phyloP scores from a whole-genome alignment of 1,139 yeast genomes.

The Meyerozyma sp. region DNA sequence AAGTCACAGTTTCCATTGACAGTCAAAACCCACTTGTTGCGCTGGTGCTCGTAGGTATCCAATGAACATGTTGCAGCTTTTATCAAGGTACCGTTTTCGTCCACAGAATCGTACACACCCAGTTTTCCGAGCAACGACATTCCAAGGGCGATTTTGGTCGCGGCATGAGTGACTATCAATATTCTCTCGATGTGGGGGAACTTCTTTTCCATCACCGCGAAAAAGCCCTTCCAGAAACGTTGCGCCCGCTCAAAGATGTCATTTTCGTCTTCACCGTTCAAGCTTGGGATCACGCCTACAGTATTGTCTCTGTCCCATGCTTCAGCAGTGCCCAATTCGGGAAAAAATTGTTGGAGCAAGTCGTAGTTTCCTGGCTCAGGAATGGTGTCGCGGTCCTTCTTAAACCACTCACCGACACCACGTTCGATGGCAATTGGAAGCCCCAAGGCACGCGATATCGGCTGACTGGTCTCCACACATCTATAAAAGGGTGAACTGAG shows the following conservation, averaged over 20 bases:
- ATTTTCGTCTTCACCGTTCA: slow-evolving; percentile 59
- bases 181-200: slow-evolving; percentile 53
- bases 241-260: slow-evolving; percentile 55
- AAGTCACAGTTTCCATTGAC: slow-evolving; percentile 69
- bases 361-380: slow-evolving; percentile 57
- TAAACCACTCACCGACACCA: slow-evolving; percentile 73
- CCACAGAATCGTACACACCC: slow-evolving; percentile 47
- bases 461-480: slow-evolving; percentile 77
- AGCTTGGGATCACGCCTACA: slow-evolving; percentile 45
- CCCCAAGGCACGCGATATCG: slow-evolving; percentile 53
- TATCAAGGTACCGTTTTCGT: slow-evolving; percentile 42
- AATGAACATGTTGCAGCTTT: slow-evolving; percentile 44
- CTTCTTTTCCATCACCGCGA: slow-evolving; percentile 45
- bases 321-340: slow-evolving; percentile 32
- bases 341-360: slow-evolving; percentile 45
- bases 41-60: slow-evolving; percentile 27
- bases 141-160: slow-evolving; percentile 75
- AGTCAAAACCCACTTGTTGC: slow-evolving; percentile 45
- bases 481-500: slow-evolving; percentile 84
- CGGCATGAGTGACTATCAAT: slow-evolving; percentile 75
- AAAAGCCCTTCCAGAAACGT: slow-evolving; percentile 44
- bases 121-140: slow-evolving; percentile 52
- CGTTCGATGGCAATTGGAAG: slow-evolving; percentile 59
- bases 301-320: slow-evolving; percentile 42
- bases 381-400: slow-evolving; percentile 45